Conservation (phyloP, 257 asterid genomes). For the Ballota nigra region DNA sequence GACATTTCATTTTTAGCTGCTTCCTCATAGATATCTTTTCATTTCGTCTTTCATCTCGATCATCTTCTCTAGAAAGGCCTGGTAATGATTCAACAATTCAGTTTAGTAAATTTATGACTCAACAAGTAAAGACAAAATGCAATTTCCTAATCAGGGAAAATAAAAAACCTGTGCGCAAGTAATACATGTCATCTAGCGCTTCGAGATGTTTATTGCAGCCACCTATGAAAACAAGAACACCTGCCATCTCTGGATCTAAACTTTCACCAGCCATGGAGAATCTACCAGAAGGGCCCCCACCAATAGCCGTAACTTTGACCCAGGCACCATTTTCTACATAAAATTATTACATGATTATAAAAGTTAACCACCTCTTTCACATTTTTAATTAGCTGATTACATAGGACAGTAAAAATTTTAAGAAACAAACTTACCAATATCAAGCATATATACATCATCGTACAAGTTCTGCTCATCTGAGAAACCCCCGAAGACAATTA, state of each 20-base stretch:
- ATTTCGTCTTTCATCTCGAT: constrained; percentile 63
- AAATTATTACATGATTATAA: constrained; percentile 1
- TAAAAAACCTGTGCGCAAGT: constrained; percentile 80
- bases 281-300: constrained; percentile 88
- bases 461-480: constrained; percentile 83
- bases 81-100: constrained; percentile 8
- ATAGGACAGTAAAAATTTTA: neutral
- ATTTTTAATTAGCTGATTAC: constrained; percentile 11
- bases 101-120: constrained; percentile 8
- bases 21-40: constrained; percentile 88
- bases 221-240: constrained; percentile 80
- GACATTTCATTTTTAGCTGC: constrained; percentile 85
- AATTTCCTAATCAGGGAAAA: constrained; percentile 8
- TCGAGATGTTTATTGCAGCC: constrained; percentile 97
- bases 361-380: constrained; percentile 1
- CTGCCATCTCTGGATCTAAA: constrained; percentile 84
- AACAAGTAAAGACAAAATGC: constrained; percentile 20
- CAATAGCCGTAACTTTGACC: constrained; percentile 63
- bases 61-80: constrained; percentile 67
- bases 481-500: constrained; percentile 95
- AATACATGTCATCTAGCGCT: constrained; percentile 87
- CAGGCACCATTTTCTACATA: constrained; percentile 72
- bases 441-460: constrained; percentile 82
- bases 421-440: constrained; percentile 63
- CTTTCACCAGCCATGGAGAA: constrained; percentile 95